These are phyloP conservation scores for Rosa persica DNA, from an alignment of 306 rosid genomes.

Conservation along the genomic window DNA sequence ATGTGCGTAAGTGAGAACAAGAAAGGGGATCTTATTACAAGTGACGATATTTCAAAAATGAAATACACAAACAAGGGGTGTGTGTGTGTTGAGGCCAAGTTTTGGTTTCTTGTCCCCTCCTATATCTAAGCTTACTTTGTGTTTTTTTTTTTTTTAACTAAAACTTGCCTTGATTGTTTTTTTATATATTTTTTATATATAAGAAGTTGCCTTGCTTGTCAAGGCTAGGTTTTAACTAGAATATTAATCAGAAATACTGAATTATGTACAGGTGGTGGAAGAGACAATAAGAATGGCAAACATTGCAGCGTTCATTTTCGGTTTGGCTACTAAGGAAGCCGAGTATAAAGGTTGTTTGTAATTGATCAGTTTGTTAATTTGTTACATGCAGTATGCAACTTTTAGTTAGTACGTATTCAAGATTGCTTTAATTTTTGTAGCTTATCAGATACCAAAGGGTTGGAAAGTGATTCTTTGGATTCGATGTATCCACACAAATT, in stretches of 20 bases:
- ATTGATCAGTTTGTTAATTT: no score
- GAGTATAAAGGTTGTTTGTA: constrained; percentile 32
- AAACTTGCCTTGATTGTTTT: no score
- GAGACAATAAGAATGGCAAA: constrained; percentile 44
- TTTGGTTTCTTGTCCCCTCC: no score
- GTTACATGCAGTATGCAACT: not conserved
- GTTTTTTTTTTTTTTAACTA: no score
- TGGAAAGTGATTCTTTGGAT: constrained; percentile 26
- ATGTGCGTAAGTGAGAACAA: constrained; percentile 15
- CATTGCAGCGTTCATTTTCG: constrained; percentile 26
- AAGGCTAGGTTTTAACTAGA: not conserved
- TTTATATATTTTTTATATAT: no score
- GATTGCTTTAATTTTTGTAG: constrained; percentile 6
- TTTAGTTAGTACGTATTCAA: not conserved
- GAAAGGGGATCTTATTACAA: constrained; percentile 28
- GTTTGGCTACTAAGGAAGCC: constrained; percentile 23
- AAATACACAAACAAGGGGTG: constrained; percentile 46
- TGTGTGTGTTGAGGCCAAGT: no score
- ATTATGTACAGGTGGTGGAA: constrained; percentile 42
- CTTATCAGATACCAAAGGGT: constrained; percentile 28
- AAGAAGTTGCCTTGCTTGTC: not conserved
- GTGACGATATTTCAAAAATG: constrained; percentile 36
- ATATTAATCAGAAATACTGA: not conserved
- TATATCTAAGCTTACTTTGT: no score
- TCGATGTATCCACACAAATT: constrained; percentile 26